Conservation (phyloP, 345 rosid genomes). For the Gossypium australe region DNA sequence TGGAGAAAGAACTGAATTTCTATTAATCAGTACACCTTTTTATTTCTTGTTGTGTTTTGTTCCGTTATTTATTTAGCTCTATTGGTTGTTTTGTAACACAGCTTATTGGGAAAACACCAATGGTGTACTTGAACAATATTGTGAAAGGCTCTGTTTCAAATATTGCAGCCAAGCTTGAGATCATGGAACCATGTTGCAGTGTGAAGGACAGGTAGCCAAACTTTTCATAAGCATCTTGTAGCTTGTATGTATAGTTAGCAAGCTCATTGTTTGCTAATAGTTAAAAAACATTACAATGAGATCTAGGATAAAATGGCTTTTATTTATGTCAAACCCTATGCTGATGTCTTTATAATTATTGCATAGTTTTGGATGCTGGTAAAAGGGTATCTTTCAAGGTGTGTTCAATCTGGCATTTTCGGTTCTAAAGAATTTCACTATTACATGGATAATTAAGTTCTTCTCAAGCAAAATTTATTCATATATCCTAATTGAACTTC, state of each 20-base stretch:
- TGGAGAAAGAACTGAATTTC: not conserved
- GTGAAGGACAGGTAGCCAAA: constrained; percentile 71
- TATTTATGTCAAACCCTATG: not conserved
- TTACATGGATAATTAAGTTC: not conserved
- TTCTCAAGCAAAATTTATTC: not conserved
- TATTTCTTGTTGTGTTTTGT: not conserved
- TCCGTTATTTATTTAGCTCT: not conserved
- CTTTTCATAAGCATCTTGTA: constrained; percentile 2
- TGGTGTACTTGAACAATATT: constrained; percentile 88
- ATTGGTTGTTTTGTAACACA: constrained; percentile 24
- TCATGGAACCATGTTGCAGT: constrained; percentile 86
- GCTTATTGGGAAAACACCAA: constrained; percentile 93
- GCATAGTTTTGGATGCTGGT: not conserved
- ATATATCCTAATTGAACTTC: not conserved
- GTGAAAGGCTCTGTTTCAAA: constrained; percentile 73
- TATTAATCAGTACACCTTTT: not conserved
- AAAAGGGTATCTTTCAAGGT: not conserved
- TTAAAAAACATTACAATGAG: not conserved
- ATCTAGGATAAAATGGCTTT: not conserved
- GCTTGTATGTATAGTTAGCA: not conserved
- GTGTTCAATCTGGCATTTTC: not conserved
- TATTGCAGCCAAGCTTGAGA: constrained; percentile 91
- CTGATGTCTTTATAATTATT: not conserved
- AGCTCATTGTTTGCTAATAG: not conserved
- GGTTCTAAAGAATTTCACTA: not conserved